A percentile compares a stretch with the other conserved stretches of the same genome.
phyloP scores from a whole-genome alignment of 495 filamentous ascomycete genomes.

The Hyphodiscus hymeniophilus region DNA sequence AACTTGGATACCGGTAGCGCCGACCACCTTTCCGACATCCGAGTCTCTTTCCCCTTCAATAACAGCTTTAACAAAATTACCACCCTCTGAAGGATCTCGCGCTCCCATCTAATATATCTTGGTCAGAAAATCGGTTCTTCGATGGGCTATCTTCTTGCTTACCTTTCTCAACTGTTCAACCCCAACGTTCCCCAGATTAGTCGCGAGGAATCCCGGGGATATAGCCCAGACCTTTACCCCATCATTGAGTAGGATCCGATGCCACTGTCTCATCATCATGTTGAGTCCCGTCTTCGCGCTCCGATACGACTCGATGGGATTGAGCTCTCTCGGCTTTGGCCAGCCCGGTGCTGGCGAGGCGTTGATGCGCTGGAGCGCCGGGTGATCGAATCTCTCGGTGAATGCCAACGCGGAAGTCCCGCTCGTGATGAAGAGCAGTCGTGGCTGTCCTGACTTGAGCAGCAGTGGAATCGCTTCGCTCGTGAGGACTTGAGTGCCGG shows the following conservation, averaged over 20 bases:
- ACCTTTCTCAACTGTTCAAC: slow-evolving; percentile 8
- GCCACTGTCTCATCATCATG: slow-evolving; percentile 56
- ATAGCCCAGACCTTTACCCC: slow-evolving; percentile 52
- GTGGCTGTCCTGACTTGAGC: slow-evolving; percentile 32
- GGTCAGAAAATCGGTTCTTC: background rate
- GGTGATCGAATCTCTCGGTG: slow-evolving; percentile 27
- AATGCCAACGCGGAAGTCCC: slow-evolving; percentile 33
- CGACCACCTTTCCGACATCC: slow-evolving; percentile 10
- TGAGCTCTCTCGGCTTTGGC: slow-evolving; percentile 27
- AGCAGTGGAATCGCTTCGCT: slow-evolving; percentile 35
- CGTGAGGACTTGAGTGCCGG: slow-evolving; percentile 41
- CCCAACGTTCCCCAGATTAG: slow-evolving; percentile 27
- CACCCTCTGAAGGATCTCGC: slow-evolving; percentile 6
- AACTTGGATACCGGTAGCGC: slow-evolving; percentile 2
- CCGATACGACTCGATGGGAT: slow-evolving; percentile 34
- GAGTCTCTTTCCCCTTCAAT: slow-evolving; percentile 8
- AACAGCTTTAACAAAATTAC: slow-evolving; percentile 4
- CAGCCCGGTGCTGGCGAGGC: slow-evolving; percentile 34
- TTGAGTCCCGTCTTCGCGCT: slow-evolving; percentile 52
- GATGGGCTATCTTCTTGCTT: slow-evolving; percentile 2
- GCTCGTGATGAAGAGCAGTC: slow-evolving; percentile 41
- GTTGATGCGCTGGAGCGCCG: slow-evolving; percentile 21
- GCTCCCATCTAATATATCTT: slow-evolving; percentile 6
- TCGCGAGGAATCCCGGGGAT: slow-evolving; percentile 49
- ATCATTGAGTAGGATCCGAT: slow-evolving; percentile 40